Conservation (phyloP, 352 stramenopile genomes). For the Globisporangium solare region DNA sequence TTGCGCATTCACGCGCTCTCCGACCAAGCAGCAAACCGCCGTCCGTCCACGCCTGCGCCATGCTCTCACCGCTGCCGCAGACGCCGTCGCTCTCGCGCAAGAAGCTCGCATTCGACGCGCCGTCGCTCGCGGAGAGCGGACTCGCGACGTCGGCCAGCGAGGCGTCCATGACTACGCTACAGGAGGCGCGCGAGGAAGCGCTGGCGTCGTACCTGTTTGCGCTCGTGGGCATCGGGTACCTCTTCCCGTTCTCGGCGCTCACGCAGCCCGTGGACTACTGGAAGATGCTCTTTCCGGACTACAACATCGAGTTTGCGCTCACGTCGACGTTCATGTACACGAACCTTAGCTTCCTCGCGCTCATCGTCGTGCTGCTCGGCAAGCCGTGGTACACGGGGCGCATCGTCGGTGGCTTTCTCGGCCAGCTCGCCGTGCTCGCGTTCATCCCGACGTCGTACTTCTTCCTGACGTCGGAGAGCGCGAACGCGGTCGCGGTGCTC, state of each 20-base stretch:
- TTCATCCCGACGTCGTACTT: conserved; percentile 80
- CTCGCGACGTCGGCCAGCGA: conserved; percentile 6
- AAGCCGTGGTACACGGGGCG: conserved; percentile 64
- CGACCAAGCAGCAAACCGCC: not conserved
- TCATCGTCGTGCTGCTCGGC: conserved; percentile 60
- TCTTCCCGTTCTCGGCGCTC: conserved; percentile 86
- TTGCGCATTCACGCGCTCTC: not conserved
- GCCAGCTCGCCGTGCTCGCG: conserved; percentile 61
- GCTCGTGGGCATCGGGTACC: conserved; percentile 73
- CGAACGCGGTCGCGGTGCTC: conserved; percentile 62
- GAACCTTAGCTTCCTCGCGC: conserved; percentile 57
- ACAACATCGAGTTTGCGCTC: conserved; percentile 84
- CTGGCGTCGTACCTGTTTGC: conserved; percentile 59
- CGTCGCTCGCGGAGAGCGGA: not conserved
- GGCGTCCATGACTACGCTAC: conserved; percentile 11
- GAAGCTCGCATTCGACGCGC: conserved; percentile 32
- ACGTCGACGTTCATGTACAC: conserved; percentile 85
- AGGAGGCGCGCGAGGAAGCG: conserved; percentile 43
- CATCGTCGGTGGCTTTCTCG: conserved; percentile 76
- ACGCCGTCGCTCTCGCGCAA: conserved; percentile 33
- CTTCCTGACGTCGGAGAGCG: conserved; percentile 59
- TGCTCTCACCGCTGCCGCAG: conserved; percentile 58
- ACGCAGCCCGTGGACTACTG: conserved; percentile 89
- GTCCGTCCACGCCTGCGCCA: conserved; percentile 7
- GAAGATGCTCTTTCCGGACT: conserved; percentile 81